Evolutionary conservation across 2,329 filamentous ascomycete species (phyloP), one percentile per base, ranked within the genome.

Genomic region (Xylaria arbuscula): DNA sequence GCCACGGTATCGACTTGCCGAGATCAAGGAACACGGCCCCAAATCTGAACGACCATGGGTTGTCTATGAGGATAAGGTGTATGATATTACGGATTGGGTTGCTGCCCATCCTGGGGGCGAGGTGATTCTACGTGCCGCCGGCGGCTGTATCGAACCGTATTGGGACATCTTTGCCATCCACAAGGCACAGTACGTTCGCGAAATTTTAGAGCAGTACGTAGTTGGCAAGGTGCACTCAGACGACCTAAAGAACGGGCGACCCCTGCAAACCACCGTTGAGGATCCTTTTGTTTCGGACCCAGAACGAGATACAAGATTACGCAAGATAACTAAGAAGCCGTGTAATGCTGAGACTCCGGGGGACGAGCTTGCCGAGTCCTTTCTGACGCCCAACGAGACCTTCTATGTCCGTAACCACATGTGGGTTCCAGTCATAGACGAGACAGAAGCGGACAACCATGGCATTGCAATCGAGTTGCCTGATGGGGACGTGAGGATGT

Each of bases 101-200:
- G 80, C 83, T 1, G 88, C 85, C 0, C 90, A 92, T 74, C 90
- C 90, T 0, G 90, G 90, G 3, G 90, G 90, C 50, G 87, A 90
- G 61, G 88, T 92, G 15, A 92, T 92, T 67, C 81, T 92, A 9
- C 85, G 87, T 36, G 90, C 90, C 1, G 89, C 88, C 0, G 90
- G 90, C 3, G 86, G 87, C 45, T 86, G 85, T 63, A 86, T 92
- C 58, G 89, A 92, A 60, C 85, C 87, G 0, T 92, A 91, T 78
- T 92, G 90, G 90, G 83, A 90, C 67, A 90, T 92, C 62, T 92
- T 92, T 76, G 83, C 85, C 55, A 91, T 92, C 67, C 90, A 92
- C 80, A 89, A 91, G 76, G 84, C 85, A 19, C 82, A 87, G 50
- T 87, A 92, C 68, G 88, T 92, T 6, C 84, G 85, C 67, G 87